A percentile compares a stretch with the other conserved stretches of the same genome.
These are phyloP conservation scores for Daedalea quercina DNA, from an alignment of 768 basidiomycete genomes.

Conservation along the genomic window DNA sequence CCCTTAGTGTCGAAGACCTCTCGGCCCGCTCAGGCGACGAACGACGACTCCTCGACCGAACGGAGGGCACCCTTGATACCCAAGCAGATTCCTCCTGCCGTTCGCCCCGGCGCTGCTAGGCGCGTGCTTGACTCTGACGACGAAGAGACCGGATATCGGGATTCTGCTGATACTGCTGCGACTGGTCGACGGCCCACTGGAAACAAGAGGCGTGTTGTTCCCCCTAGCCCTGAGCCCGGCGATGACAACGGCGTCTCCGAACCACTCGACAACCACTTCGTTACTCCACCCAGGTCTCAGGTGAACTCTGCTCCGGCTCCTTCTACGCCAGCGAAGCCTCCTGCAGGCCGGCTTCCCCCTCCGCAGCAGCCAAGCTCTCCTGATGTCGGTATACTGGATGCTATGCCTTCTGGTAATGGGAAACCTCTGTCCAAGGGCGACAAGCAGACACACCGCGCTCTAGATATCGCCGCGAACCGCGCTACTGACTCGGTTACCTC, in stretches of 20 bases:
- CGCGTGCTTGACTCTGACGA: conserved; percentile 20
- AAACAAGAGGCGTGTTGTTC: not conserved
- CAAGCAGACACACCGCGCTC: no score
- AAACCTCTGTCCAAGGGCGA: no score
- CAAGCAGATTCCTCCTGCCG: not conserved
- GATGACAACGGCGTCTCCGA: not conserved
- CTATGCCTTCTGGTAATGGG: no score
- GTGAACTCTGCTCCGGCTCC: not conserved
- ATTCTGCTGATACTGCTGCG: not conserved
- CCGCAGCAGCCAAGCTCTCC: not conserved
- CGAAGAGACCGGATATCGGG: conserved; percentile 1
- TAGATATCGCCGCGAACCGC: no score
- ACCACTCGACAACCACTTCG: not conserved
- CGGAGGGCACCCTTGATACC: not conserved
- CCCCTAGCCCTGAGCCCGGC: not conserved
- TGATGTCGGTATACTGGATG: no score
- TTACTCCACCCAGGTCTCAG: not conserved
- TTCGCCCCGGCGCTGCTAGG: conserved; percentile 2
- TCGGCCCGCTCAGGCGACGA: not conserved
- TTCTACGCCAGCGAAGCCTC: not conserved
- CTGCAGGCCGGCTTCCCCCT: not conserved
- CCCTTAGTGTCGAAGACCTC: not conserved
- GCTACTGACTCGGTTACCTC: no score
- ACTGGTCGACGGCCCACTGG: not conserved
- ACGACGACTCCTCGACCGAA: no score